Evolutionary conservation across 2,329 filamentous ascomycete genomes (phyloP), one percentile per base, ranked within the genome.

Genomic region (Exophiala phaeomuriformis): DNA sequence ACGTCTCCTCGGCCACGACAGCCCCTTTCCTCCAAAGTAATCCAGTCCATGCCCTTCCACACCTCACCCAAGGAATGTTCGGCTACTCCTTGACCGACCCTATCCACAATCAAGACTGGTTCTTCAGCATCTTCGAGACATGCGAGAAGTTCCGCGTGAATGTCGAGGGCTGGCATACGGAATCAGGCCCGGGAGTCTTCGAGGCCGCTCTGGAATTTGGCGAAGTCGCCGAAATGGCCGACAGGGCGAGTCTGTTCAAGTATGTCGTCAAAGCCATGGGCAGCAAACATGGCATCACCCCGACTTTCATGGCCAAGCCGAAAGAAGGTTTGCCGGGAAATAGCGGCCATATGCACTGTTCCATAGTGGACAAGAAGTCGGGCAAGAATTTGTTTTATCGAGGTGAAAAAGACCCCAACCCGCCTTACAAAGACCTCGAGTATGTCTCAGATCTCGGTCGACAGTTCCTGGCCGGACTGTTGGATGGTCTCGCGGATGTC

Each of bases 301-400:
- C 93, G 0, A 95, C 88, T 71, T 98, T 98, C 76, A 98, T 98
- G 93, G 93, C 93, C 10, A 98, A 98, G 71, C 93, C 93, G 2
- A 84, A 87, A 61, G 81, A 94, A 64, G 90, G 90, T 0, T 76
- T 97, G 0, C 93, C 93, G 0, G 93, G 93, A 44, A 97, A 97
- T 74, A 93, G 86, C 59, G 93, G 93, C 1, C 93, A 98, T 68
- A 91, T 95, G 78, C 93, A 98, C 69, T 77, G 97, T 57, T 97
- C 91, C 0, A 75, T 98, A 6, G 84, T 91, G 12, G 87, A 91
- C 66, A 77, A 19, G 19, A 19, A 80, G 60, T 73, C 80, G n/a
- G 87, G 88, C 55, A 85, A 85, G 67, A 98, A 98, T 66, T 78
- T 96, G 27, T 85, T 98, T 63, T 82, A 81, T 53, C 82, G 91